These are phyloP conservation scores for Lithospermum erythrorhizon DNA, from an alignment of 257 asterid genomes.

Conservation along the genomic window DNA sequence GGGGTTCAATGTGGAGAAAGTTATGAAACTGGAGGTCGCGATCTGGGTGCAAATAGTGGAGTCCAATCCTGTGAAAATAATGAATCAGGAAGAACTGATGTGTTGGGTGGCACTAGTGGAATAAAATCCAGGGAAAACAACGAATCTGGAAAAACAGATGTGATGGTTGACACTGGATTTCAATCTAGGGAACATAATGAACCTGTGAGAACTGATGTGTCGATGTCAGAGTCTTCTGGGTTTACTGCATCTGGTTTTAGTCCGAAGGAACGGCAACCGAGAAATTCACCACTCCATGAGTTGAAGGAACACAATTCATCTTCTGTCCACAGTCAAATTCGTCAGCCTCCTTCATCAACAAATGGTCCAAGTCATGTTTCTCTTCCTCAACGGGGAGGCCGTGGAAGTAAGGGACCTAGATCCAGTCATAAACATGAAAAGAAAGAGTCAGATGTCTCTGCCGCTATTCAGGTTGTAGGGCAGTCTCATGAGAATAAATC, in stretches of 20 bases:
- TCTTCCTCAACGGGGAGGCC: conserved; percentile 13
- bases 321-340: conserved; percentile 13
- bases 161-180: conserved; percentile 11
- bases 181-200: conserved; percentile 18
- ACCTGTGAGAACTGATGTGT: conserved; percentile 14
- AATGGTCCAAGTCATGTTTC: conserved; percentile 8
- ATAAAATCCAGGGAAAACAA: conserved; percentile 14
- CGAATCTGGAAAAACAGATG: conserved; percentile 26
- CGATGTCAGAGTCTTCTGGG: conserved; percentile 16
- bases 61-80: conserved; percentile 15
- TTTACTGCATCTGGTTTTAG: neutral
- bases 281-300: neutral
- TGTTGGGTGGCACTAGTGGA: conserved; percentile 11
- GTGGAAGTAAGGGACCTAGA: conserved; percentile 1
- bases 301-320: conserved; percentile 11
- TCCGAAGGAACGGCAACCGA: neutral
- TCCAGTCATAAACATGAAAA: conserved; percentile 13
- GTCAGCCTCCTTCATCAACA: conserved; percentile 4
- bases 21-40: too few relatives aligned
- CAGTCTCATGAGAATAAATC: conserved; percentile 15
- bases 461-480: neutral
- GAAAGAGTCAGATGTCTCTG: neutral
- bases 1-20: neutral
- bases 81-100: conserved; percentile 27
- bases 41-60: neutral